Evolutionary conservation across 441 rosid species (phyloP), one percentile per base, ranked within the genome.

Genomic region (Aquilaria agallochum): DNA sequence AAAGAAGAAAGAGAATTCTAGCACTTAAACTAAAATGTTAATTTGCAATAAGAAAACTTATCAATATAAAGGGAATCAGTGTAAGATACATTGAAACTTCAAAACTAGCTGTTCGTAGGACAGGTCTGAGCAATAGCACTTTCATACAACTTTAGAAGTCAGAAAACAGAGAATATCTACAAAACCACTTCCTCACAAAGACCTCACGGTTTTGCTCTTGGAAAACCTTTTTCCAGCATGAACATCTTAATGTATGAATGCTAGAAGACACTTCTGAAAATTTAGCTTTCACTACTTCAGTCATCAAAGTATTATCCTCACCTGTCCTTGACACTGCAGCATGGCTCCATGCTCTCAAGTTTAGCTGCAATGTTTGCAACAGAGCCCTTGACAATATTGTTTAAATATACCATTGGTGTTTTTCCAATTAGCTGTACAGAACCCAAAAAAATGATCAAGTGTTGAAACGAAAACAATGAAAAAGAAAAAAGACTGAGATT

Each of bases 311-410:
- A 33, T 47, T 61, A 65, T 20, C 65, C 64, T 53, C 61, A 91
- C 99, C 97, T 91, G 84, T 94, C 97, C 70, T 94, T 94, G 63
- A 94, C 99, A 77, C 97, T 94, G 82, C 92, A 91, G 60, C 99
- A 94, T 47, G 97, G 97, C 68, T 94, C 97, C 97, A 91, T 94
- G 63, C 84, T 91, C 79, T 94, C 99, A 74, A 94, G 97, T 80
- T 94, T 94, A 72, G 92, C 99, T 65, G 96, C 99, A 72, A 94
- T 77, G 73, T 81, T 89, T 48, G 96, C 95, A 36, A 79, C 88
- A 75, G 82, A 83, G 7, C 92, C 99, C 67, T 89, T 94, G 31
- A 82, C 88, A 60, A 94, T 84, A 46, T 77, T 91, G 65, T 94
- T 94, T 69, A 94, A 83, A 81, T 85, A 90, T 62, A 94, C 97